Conservation (phyloP, 2,329 filamentous ascomycete genomes). For the Malbranchea cinnamomea region DNA sequence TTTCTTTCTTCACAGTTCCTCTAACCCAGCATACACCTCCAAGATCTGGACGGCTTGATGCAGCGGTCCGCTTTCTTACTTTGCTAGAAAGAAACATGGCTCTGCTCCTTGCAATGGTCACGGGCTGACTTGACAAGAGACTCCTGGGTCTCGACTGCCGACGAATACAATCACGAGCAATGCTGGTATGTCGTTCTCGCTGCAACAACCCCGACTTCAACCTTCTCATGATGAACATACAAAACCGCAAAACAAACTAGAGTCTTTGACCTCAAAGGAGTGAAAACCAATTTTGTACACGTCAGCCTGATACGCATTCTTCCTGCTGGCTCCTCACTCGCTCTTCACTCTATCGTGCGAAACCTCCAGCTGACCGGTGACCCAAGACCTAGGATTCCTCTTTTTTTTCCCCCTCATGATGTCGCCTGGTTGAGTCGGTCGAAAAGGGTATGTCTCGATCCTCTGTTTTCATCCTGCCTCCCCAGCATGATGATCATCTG, state of each 20-base stretch:
- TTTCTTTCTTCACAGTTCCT: no score
- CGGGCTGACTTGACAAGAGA: no score
- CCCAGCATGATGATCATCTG: slow-evolving; percentile 13
- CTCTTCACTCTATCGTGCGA: slow-evolving; percentile 1
- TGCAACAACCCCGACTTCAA: slow-evolving; percentile 11
- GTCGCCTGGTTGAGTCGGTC: neutral
- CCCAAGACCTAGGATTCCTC: no score
- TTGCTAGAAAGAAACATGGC: no score
- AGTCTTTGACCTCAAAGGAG: slow-evolving; percentile 80
- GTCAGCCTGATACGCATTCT: slow-evolving; percentile 63
- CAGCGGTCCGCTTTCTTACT: no score
- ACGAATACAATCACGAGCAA: slow-evolving; percentile 14
- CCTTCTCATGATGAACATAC: slow-evolving; percentile 62
- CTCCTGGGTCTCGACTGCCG: neutral
- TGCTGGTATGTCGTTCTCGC: slow-evolving; percentile 12
- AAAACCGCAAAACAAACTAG: slow-evolving; percentile 91
- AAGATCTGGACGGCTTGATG: no score
- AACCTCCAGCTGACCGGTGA: slow-evolving; percentile 5
- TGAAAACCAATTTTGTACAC: slow-evolving; percentile 72
- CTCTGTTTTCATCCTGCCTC: neutral
- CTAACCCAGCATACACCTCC: no score
- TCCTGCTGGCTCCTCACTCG: slow-evolving; percentile 4
- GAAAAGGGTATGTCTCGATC: neutral
- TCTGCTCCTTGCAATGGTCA: no score
- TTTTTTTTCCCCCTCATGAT: slow-evolving; percentile 2